Evolutionary conservation across 139 green algal species (phyloP).

Genomic region (Tetradesmus obliquus): DNA sequence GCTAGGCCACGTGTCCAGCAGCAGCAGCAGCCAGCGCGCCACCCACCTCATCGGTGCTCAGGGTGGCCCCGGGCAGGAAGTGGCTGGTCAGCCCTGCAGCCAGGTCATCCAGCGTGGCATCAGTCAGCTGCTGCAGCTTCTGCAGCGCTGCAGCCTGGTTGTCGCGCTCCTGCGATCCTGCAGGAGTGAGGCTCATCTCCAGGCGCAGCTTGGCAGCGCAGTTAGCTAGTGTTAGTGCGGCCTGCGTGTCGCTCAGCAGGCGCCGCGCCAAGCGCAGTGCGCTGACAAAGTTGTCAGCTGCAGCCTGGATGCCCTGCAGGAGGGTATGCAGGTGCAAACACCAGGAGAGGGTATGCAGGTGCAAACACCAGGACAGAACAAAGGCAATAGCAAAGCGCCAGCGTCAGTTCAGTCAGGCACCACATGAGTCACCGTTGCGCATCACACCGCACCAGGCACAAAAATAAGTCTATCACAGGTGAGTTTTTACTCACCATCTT

Average conservation of each 20-base stretch:
- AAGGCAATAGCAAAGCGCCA: no score
- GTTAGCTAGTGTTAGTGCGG: neutral
- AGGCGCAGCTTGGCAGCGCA: neutral
- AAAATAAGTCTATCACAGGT: no score
- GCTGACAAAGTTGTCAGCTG: neutral
- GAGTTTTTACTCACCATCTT: no score
- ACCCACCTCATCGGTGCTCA: neutral
- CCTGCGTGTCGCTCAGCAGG: neutral
- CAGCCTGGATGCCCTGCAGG: neutral
- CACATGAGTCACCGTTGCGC: no score
- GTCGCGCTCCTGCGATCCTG: neutral
- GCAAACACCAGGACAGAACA: no score
- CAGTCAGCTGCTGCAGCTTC: neutral
- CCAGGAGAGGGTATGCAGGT: neutral
- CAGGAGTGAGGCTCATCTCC: neutral
- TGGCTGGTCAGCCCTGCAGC: neutral
- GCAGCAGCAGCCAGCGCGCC: no score
- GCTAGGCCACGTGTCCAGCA: neutral
- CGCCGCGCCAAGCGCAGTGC: neutral
- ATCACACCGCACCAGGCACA: no score
- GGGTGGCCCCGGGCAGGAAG: neutral
- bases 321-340: neutral
- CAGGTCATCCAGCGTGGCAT: conserved; percentile 8
- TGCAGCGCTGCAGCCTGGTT: neutral
- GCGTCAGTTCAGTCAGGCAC: no score